A percentile compares a stretch with the other conserved stretches of the same genome.
phyloP scores from a whole-genome alignment of 2,329 filamentous ascomycete species.

The Fusarium sp. region DNA sequence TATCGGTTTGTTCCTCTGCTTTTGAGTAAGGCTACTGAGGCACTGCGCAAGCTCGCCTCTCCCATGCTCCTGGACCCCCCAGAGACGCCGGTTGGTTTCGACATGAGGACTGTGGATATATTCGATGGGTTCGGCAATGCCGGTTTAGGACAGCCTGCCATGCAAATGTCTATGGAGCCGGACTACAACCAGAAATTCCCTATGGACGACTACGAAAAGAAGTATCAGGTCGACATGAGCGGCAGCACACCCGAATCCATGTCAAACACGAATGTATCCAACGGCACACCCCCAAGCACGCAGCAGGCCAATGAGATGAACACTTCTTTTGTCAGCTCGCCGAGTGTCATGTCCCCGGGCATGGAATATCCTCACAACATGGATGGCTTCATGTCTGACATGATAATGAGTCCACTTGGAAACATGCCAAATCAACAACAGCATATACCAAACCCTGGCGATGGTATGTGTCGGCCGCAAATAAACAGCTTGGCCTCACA shows the following conservation, averaged over 20 bases:
- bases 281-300: constrained; percentile 49
- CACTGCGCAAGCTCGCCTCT: constrained; percentile 74
- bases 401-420: constrained; percentile 68
- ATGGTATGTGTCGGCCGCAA: constrained; percentile 51
- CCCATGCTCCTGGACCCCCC: constrained; percentile 74
- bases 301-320: constrained; percentile 57
- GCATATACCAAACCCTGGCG: constrained; percentile 49
- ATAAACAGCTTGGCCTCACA: constrained; percentile 47
- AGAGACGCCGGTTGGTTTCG: constrained; percentile 59
- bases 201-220: constrained; percentile 61
- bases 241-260: constrained; percentile 54
- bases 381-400: constrained; percentile 66
- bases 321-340: constrained; percentile 68
- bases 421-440: constrained; percentile 49
- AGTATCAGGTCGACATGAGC: constrained; percentile 56
- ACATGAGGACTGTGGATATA: constrained; percentile 71
- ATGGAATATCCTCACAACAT: constrained; percentile 65
- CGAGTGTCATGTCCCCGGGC: constrained; percentile 67
- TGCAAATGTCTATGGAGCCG: constrained; percentile 62
- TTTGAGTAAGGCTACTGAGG: constrained; percentile 81
- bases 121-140: constrained; percentile 78
- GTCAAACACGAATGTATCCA: constrained; percentile 51
- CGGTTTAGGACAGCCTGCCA: constrained; percentile 70
- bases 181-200: constrained; percentile 65
- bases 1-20: constrained; percentile 84